These are phyloP conservation scores for Fusarium sarcochroum DNA, from an alignment of 2,329 filamentous ascomycete genomes.

Conservation along the genomic window DNA sequence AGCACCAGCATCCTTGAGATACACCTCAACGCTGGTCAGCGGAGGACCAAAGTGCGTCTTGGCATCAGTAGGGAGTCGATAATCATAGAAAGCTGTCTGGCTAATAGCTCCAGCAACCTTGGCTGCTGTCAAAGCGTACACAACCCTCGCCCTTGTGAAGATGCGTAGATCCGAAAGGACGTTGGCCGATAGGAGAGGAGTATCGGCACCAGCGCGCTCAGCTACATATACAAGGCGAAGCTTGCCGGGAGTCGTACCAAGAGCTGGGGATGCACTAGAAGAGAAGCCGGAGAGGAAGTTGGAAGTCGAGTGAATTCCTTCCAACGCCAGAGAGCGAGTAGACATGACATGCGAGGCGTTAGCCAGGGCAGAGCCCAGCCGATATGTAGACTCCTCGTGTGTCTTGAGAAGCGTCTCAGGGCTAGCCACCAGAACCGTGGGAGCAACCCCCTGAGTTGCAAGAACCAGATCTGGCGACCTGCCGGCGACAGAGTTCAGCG, in stretches of 20 bases:
- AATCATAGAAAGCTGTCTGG: slow-evolving; percentile 91
- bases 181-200: slow-evolving; percentile 75
- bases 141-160: slow-evolving; percentile 82
- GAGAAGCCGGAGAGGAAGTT: slow-evolving; percentile 63
- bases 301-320: slow-evolving; percentile 78
- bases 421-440: slow-evolving; percentile 85
- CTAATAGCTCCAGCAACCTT: slow-evolving; percentile 90
- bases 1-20: slow-evolving; percentile 73
- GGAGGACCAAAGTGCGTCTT: slow-evolving; percentile 84
- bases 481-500: slow-evolving; percentile 89
- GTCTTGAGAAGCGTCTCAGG: slow-evolving; percentile 79
- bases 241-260: slow-evolving; percentile 77
- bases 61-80: slow-evolving; percentile 68
- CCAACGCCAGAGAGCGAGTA: slow-evolving; percentile 74
- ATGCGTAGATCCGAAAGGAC: slow-evolving; percentile 86
- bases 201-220: slow-evolving; percentile 75
- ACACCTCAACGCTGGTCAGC: slow-evolving; percentile 82
- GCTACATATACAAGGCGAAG: slow-evolving; percentile 86
- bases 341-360: slow-evolving; percentile 80
- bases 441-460: slow-evolving; percentile 80
- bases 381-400: slow-evolving; percentile 72
- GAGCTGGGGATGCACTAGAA: slow-evolving; percentile 69
- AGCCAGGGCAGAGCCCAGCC: slow-evolving; percentile 73
- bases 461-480: slow-evolving; percentile 78
- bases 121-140: slow-evolving; percentile 87